Evolutionary conservation across 208 protist genomes (phyloP).

Genomic region (Porcisia deanei): DNA sequence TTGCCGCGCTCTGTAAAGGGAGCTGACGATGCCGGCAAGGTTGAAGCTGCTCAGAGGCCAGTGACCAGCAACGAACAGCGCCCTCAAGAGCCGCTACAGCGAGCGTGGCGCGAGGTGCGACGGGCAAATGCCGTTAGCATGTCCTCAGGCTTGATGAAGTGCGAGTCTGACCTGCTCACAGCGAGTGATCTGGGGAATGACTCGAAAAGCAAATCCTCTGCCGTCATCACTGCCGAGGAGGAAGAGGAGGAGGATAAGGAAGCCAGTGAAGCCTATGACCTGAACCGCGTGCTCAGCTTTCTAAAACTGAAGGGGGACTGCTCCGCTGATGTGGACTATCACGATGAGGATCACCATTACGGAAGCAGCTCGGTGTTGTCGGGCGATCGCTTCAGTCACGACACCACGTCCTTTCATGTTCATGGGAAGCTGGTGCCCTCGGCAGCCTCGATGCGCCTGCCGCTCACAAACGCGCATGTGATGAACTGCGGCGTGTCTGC

Average conservation of each 20-base stretch:
- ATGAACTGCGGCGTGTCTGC: neutral
- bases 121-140: neutral
- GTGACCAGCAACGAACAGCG: neutral
- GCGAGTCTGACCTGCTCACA: neutral
- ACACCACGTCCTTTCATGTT: constrained; percentile 16
- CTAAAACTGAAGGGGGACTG: constrained; percentile 19
- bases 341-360: constrained; percentile 13
- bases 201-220: neutral
- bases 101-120: neutral
- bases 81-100: constrained; percentile 3
- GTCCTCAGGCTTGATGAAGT: neutral
- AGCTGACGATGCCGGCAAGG: neutral
- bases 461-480: neutral
- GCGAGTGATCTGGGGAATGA: neutral
- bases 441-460: neutral
- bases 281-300: constrained; percentile 27
- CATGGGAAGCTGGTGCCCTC: constrained; percentile 8
- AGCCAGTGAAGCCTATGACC: constrained; percentile 22
- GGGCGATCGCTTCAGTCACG: neutral
- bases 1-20: constrained; percentile 11
- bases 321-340: neutral
- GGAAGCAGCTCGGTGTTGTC: constrained; percentile 17
- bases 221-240: neutral
- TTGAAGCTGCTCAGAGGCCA: neutral
- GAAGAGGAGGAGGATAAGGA: constrained; percentile 25